Conservation (phyloP, 148 eudicot genomes). For the Chenopodium formosanum region DNA sequence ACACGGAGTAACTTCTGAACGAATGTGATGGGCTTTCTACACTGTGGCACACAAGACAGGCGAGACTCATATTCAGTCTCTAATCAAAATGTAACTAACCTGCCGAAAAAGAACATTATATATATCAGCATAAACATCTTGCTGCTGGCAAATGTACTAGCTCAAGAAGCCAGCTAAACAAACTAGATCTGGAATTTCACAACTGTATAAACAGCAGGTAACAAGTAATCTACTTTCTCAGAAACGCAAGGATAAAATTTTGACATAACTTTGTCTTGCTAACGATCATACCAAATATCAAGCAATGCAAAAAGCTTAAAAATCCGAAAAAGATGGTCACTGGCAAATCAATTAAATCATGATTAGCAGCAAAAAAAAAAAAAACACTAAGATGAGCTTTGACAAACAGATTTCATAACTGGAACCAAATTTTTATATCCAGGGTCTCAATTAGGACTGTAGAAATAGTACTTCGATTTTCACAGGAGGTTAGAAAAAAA, state of each 20-base stretch:
- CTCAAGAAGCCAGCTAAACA: neutral
- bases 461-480: neutral
- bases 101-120: conserved; percentile 9
- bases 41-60: conserved; percentile 83
- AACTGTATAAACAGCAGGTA: neutral
- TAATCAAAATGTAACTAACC: conserved; percentile 13
- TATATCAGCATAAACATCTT: neutral
- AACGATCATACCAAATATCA: neutral
- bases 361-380: neutral
- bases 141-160: neutral
- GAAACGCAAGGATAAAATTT: neutral
- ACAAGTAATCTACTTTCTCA: neutral
- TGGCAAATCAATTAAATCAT: neutral
- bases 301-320: neutral
- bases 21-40: conserved; percentile 90
- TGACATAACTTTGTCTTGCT: neutral
- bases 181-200: neutral
- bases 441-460: neutral
- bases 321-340: neutral
- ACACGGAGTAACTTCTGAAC: conserved; percentile 80
- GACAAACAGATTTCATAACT: neutral
- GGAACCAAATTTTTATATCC: neutral
- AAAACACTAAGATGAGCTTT: neutral
- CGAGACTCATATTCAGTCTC: conserved; percentile 65
- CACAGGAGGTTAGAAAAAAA: neutral